Percentiles rank a stretch among this genome's conserved stretches.
These are phyloP conservation scores for Coniochaeta prunicola DNA, from an alignment of 2,329 filamentous ascomycete genomes.

Conservation along the genomic window DNA sequence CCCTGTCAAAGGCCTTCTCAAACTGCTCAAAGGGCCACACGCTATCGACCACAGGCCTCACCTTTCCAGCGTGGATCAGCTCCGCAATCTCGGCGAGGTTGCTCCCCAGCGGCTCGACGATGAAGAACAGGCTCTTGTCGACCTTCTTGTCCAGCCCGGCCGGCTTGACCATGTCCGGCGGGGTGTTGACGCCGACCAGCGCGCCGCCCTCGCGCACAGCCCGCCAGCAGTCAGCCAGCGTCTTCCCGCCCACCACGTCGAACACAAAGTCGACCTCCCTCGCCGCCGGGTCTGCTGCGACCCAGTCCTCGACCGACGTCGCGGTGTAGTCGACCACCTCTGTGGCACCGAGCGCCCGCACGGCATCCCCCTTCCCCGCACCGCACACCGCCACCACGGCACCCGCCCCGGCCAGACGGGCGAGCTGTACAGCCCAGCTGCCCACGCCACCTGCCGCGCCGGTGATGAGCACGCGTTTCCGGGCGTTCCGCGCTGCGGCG, in stretches of 20 bases:
- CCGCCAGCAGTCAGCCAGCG: conserved; percentile 23
- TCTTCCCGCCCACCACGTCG: conserved; percentile 28
- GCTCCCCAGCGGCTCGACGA: conserved; percentile 27
- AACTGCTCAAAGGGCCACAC: conserved; percentile 30
- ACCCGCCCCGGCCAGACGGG: conserved; percentile 23
- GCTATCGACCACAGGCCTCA: conserved; percentile 28
- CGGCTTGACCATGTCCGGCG: conserved; percentile 22
- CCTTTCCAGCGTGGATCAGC: conserved; percentile 24
- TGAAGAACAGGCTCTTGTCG: conserved; percentile 25
- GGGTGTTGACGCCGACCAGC: conserved; percentile 24
- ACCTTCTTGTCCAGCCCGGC: conserved; percentile 18
- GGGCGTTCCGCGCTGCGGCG: conserved; percentile 17
- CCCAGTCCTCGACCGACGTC: conserved; percentile 23
- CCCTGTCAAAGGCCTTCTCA: conserved; percentile 27
- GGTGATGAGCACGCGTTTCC: conserved; percentile 28
- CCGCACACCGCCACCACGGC: conserved; percentile 27
- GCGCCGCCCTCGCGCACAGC: conserved; percentile 25
- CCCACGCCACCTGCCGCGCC: conserved; percentile 32
- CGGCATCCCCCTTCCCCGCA: conserved; percentile 19
- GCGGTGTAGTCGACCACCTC: conserved; percentile 28
- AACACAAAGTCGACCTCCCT: conserved; percentile 25
- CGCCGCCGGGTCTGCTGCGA: conserved; percentile 13
- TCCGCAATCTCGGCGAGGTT: conserved; percentile 25
- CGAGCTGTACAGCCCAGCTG: conserved; percentile 30
- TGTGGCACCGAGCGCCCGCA: conserved; percentile 24